phyloP scores from a whole-genome alignment of 2,329 filamentous ascomycete species.

The Diaporthe vaccinii region DNA sequence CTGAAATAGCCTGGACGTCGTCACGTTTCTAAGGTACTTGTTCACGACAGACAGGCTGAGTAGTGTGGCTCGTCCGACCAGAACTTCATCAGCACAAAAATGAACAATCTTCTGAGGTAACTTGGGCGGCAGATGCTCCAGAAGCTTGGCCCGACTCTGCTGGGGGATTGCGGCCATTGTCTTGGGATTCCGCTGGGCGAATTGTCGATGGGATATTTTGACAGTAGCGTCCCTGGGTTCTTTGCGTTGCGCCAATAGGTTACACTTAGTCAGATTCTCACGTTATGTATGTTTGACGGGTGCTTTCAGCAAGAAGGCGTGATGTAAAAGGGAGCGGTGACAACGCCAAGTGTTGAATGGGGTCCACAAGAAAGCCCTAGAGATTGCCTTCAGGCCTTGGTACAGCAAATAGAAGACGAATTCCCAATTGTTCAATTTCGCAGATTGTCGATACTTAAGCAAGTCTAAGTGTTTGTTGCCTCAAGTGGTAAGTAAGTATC shows the following conservation, averaged over 20 bases:
- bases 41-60: neutral
- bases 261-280: neutral
- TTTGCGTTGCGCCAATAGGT: neutral
- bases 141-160: neutral
- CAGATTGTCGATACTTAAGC: neutral
- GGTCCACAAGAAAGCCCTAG: too few relatives aligned
- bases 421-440: neutral
- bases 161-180: neutral
- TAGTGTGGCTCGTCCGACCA: neutral
- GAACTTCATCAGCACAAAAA: neutral
- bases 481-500: neutral
- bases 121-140: neutral
- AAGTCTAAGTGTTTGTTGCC: neutral
- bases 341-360: neutral
- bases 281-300: rapidly evolving
- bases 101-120: neutral
- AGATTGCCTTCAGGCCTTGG: neutral
- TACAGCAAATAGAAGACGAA: neutral
- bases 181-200: too few relatives aligned
- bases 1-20: rapidly evolving
- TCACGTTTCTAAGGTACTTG: neutral
- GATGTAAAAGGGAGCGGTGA: neutral
- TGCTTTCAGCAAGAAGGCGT: too few relatives aligned
- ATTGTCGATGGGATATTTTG: rapidly evolving
- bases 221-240: rapidly evolving